These are phyloP conservation scores for Coniochaeta sp. DNA, from an alignment of 2,329 filamentous ascomycete species.

Conservation along the genomic window DNA sequence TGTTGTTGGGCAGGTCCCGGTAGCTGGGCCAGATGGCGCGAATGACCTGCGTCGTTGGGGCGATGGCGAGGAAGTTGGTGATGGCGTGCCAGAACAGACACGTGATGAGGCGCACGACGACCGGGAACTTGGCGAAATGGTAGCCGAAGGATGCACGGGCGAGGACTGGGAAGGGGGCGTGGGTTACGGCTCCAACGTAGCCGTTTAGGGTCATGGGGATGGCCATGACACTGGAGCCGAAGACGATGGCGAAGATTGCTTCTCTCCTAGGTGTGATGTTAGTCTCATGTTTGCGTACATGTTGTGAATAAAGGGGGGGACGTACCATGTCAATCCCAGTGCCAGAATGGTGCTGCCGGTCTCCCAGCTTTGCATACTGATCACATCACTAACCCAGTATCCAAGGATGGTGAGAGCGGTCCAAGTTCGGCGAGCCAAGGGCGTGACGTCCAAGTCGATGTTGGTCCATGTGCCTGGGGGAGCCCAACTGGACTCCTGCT, in stretches of 20 bases:
- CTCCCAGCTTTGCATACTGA: constrained; percentile 17
- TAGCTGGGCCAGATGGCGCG: constrained; percentile 37
- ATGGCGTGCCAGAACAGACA: constrained; percentile 21
- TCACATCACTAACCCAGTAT: constrained; percentile 18
- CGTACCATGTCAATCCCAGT: constrained; percentile 15
- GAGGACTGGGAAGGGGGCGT: constrained; percentile 11
- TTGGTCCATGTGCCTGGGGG: constrained; percentile 13
- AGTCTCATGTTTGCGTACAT: background rate
- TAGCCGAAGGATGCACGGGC: constrained; percentile 15
- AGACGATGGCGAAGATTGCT: constrained; percentile 8
- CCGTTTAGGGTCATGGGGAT: constrained; percentile 9
- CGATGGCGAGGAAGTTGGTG: constrained; percentile 8
- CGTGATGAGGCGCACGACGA: constrained; percentile 16
- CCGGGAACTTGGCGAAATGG: constrained; percentile 16
- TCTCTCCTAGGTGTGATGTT: constrained; percentile 2
- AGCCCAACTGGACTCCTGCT: constrained; percentile 14
- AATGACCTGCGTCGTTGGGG: constrained; percentile 15
- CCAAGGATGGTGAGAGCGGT: constrained; percentile 15
- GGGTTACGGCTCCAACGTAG: constrained; percentile 6
- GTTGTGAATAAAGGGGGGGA: constrained; percentile 15
- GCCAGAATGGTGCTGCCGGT: constrained; percentile 15
- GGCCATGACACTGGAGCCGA: constrained; percentile 9
- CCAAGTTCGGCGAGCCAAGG: constrained; percentile 13
- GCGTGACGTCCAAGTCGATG: constrained; percentile 12
- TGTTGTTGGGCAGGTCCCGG: constrained; percentile 35